phyloP scores from a whole-genome alignment of 768 basidiomycete genomes.

The Nidularia pulvinata region DNA sequence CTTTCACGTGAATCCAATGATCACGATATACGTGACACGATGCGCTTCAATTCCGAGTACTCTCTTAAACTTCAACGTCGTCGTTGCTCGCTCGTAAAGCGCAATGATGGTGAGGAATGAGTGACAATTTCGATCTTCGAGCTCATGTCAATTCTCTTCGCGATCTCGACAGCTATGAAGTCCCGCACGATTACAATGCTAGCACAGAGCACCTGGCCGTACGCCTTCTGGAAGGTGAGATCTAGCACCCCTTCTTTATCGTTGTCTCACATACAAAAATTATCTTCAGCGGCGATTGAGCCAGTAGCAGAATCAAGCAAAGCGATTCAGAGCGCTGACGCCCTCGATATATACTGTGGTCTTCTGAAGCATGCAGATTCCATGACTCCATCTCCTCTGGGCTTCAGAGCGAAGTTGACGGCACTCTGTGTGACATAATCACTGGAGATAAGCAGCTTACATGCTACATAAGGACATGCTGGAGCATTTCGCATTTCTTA shows the following conservation, averaged over 20 bases:
- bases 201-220: conserved; percentile 46
- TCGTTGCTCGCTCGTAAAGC: too few species aligned
- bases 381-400: conserved; percentile 77
- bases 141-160: conserved; percentile 72
- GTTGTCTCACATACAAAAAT: neutral
- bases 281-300: conserved; percentile 68
- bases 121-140: conserved; percentile 66
- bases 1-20: too few species aligned
- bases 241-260: neutral
- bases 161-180: conserved; percentile 61
- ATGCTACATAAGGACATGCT: conserved; percentile 69
- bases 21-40: too few species aligned
- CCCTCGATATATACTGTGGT: conserved; percentile 83
- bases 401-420: conserved; percentile 71
- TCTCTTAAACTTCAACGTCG: too few species aligned
- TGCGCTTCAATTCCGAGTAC: too few species aligned
- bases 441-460: conserved; percentile 64
- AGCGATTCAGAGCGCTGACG: conserved; percentile 60
- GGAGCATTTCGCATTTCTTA: conserved; percentile 92
- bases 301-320: conserved; percentile 78
- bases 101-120: conserved; percentile 20
- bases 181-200: conserved; percentile 69
- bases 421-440: conserved; percentile 67
- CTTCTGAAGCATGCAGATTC: conserved; percentile 74
- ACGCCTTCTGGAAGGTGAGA: conserved; percentile 58